phyloP scores from a whole-genome alignment of 108 stramenopile species.

The Cyclotella sp. region DNA sequence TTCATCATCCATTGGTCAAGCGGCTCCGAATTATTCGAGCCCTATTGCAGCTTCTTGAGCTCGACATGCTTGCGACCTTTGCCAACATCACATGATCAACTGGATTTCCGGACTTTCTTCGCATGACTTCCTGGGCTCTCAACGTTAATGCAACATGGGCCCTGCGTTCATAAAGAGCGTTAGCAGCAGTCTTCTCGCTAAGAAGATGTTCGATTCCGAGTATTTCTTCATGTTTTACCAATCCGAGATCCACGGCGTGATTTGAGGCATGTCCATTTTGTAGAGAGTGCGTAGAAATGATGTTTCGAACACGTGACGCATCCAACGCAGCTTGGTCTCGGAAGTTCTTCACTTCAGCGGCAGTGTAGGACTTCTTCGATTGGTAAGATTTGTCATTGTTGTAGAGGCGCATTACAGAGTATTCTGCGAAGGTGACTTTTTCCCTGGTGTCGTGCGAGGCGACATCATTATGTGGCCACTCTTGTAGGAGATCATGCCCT shows the following conservation, averaged over 20 bases:
- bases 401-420: no score
- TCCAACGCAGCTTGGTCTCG: background rate
- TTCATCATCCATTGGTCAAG: background rate
- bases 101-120: background rate
- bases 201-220: background rate
- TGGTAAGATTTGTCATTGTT: no score
- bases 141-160: background rate
- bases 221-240: constrained; percentile 2
- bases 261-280: background rate
- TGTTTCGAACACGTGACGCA: background rate
- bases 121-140: background rate
- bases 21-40: background rate
- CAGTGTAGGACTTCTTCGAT: background rate
- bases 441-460: no score
- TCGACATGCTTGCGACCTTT: background rate
- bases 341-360: background rate
- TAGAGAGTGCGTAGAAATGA: background rate
- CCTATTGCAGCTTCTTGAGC: background rate
- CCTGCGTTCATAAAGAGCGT: background rate
- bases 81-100: no score
- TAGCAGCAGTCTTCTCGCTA: background rate
- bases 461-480: no score
- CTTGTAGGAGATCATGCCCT: no score
- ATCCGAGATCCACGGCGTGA: background rate
- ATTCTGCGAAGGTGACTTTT: no score